Base-by-base conservation (phyloP, 192 early-diverging fungal species). In the Coemansia aciculifera region DNA sequence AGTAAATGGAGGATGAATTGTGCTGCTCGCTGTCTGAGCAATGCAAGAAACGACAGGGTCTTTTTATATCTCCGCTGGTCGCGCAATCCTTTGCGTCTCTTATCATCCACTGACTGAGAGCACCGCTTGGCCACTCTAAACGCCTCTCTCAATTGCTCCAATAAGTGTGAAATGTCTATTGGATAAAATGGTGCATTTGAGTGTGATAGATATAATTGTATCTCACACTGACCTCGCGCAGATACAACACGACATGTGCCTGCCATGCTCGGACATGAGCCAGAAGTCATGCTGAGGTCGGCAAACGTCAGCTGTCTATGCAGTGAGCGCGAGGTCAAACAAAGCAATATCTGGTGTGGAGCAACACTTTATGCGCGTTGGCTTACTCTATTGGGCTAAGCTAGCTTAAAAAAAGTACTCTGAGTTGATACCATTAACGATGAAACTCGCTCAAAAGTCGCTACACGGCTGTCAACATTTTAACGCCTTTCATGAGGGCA, bases 191-290 rank as follows among this genome's bases (percentile, higher is more conserved):
- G 27, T 17, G 27, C 23, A 31, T 27, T 51, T 54, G 52, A 54
- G 52, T 54, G 27, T 5, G 52, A 54, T 54, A 29, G 52, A 54
- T 54, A 31, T 17, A 54, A 54, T 54, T 54, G 52, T 31, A 54
- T 54, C 52, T 32, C 49, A 52, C 49, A 27, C 49, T 52, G 49
- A 27, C 23, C 7, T 29, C 23, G 52, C 52, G 23, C 52, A 54
- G 24, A 54, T 54, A 29, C 4, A 54, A 23, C 27, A 29, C 12
- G 13, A 54, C 23, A 54, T 54, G 52, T 29, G 24, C 52, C 27
- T 10, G 52, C 52, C 29, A 54, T 54, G 52, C 52, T 54, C 4
- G 15, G 27, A 17, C 23, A 54, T 54, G 52, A 54, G 52, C 52
- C 27, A 29, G 52, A 54, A 54, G 24, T 6, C 52, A 54, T 54